Percentiles rank a stretch among this genome's conserved stretches.
phyloP scores from a whole-genome alignment of 352 stramenopile genomes.

The Thraustotheca clavata region DNA sequence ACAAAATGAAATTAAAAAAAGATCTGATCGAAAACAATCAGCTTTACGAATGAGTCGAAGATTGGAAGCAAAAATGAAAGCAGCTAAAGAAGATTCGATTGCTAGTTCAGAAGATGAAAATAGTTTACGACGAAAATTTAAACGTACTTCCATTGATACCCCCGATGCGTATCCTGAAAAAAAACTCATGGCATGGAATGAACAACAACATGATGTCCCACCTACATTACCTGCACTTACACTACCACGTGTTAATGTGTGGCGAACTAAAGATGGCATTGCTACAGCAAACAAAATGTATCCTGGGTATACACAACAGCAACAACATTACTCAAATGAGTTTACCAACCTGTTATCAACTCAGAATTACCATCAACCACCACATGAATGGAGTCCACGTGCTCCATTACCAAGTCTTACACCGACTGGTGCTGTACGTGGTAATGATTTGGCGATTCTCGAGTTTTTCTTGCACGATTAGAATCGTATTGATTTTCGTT shows the following conservation, averaged over 20 bases:
- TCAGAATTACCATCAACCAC: background rate
- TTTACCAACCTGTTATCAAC: background rate
- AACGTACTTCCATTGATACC: background rate
- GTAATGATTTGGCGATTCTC: constrained; percentile 18
- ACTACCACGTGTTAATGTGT: constrained; percentile 16
- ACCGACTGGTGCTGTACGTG: background rate
- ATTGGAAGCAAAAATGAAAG: constrained; percentile 17
- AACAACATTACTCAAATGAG: background rate
- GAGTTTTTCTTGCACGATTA: constrained; percentile 22
- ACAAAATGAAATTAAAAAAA: constrained; percentile 83
- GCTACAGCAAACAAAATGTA: background rate
- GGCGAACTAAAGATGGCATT: constrained; percentile 21
- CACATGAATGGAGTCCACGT: constrained; percentile 10
- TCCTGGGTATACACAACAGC: background rate
- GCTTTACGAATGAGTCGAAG: constrained; percentile 17
- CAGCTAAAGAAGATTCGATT: background rate
- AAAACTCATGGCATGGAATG: constrained; percentile 13
- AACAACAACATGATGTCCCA: background rate
- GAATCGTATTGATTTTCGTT: background rate
- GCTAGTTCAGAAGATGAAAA: background rate
- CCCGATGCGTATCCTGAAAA: constrained; percentile 2
- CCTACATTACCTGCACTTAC: background rate
- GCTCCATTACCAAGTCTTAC: background rate
- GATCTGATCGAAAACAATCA: constrained; percentile 38
- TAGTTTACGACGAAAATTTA: background rate